A percentile compares a stretch with the other conserved stretches of the same genome.
These are phyloP conservation scores for Phialophora chinensis DNA, from an alignment of 2,329 filamentous ascomycete species.

Conservation along the genomic window DNA sequence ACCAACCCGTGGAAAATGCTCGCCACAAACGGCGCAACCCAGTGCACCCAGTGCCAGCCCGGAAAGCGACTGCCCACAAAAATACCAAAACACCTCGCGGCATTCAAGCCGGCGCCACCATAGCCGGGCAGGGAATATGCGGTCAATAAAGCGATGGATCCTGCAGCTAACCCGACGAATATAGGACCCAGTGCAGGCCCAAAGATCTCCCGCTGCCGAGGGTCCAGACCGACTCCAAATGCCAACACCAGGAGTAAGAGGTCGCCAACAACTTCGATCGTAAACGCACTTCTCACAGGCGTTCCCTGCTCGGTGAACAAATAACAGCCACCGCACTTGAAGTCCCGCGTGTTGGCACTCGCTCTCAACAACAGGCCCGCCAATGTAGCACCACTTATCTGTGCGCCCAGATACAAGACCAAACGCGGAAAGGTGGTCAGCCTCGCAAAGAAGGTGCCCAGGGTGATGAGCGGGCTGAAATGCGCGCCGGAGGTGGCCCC, in stretches of 20 bases:
- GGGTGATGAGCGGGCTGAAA: conserved; percentile 61
- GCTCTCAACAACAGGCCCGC: conserved; percentile 53
- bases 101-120: conserved; percentile 53
- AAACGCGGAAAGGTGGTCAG: conserved; percentile 57
- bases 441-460: conserved; percentile 59
- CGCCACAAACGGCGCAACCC: conserved; percentile 45
- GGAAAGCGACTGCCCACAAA: conserved; percentile 47
- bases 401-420: conserved; percentile 55
- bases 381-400: conserved; percentile 53
- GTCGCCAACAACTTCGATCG: conserved; percentile 56
- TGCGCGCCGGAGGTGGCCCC: conserved; percentile 59
- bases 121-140: conserved; percentile 51
- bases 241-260: conserved; percentile 57
- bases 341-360: conserved; percentile 44
- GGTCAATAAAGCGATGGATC: conserved; percentile 47
- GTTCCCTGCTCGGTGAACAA: conserved; percentile 47
- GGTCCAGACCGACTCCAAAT: conserved; percentile 61
- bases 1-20: conserved; percentile 44
- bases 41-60: conserved; percentile 49
- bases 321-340: conserved; percentile 49
- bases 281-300: conserved; percentile 49
- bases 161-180: conserved; percentile 54
- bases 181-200: conserved; percentile 58
- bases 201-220: conserved; percentile 57
- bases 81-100: conserved; percentile 54